Evolutionary conservation across 495 filamentous ascomycete species (phyloP).

Genomic region (Lasiosphaeria hispida): DNA sequence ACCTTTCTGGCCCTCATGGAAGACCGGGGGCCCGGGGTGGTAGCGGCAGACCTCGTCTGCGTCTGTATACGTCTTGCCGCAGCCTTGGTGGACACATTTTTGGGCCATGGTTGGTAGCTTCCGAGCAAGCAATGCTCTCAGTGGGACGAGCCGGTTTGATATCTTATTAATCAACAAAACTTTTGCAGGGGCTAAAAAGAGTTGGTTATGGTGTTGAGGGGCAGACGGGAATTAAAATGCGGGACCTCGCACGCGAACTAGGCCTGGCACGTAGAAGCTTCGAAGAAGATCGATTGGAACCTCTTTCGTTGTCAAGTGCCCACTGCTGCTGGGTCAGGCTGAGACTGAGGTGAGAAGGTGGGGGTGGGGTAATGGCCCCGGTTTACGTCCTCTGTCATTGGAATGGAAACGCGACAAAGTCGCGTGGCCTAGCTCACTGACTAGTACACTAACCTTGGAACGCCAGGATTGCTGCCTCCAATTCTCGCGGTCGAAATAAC

Average conservation of each 20-base stretch:
- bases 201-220: neutral
- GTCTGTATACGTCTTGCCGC: slow-evolving; percentile 84
- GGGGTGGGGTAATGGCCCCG: slow-evolving; percentile 16
- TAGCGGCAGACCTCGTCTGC: slow-evolving; percentile 82
- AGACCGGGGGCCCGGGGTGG: slow-evolving; percentile 90
- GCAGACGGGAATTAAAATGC: neutral
- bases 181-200: neutral
- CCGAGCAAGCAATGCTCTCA: neutral
- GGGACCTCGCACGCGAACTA: neutral
- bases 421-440: no score
- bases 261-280: slow-evolving; percentile 18
- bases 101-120: slow-evolving; percentile 59
- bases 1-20: slow-evolving; percentile 99
- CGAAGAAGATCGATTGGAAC: slow-evolving; percentile 20
- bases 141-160: neutral
- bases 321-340: neutral
- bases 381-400: no score
- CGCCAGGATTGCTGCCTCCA: no score
- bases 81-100: slow-evolving; percentile 96
- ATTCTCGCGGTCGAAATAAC: no score
- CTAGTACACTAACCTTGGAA: no score
- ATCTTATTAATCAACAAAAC: no score
- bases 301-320: neutral
- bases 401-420: no score
- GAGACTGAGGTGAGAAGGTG: slow-evolving; percentile 5